Conservation (phyloP, 208 protist species). For the Crithidia fasciculata region DNA sequence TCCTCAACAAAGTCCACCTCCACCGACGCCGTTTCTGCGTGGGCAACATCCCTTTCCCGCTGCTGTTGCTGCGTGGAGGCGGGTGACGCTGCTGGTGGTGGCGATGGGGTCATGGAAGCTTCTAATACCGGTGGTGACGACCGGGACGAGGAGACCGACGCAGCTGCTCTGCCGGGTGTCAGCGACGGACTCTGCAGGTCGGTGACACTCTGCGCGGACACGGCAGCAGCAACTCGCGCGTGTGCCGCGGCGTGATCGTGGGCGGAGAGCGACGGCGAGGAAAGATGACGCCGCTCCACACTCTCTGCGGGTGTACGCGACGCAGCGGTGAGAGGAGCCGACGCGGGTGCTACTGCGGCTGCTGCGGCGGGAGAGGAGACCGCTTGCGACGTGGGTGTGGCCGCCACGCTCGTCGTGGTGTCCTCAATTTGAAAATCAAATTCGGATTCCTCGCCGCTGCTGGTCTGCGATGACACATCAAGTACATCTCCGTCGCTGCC, state of each 20-base stretch:
- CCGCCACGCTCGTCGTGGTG: conserved; percentile 4
- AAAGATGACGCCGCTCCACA: background rate
- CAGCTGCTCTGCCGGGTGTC: background rate
- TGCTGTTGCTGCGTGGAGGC: too few species aligned
- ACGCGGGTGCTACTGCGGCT: background rate
- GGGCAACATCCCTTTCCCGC: too few species aligned
- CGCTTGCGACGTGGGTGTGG: conserved; percentile 1
- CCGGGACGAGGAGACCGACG: background rate
- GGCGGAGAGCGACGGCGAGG: background rate
- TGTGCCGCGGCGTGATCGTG: background rate
- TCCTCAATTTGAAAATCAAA: conserved; percentile 10
- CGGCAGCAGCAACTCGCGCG: background rate
- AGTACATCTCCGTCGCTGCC: background rate
- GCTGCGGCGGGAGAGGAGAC: background rate
- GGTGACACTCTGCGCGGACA: background rate
- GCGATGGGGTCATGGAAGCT: background rate
- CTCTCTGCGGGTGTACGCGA: background rate
- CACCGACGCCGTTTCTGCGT: too few species aligned
- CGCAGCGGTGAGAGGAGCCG: background rate
- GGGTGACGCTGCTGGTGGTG: too few species aligned
- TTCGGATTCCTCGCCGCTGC: conserved; percentile 5
- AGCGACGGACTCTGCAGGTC: background rate
- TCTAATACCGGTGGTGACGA: background rate
- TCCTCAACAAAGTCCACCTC: too few species aligned
- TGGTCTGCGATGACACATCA: background rate